phyloP scores from a whole-genome alignment of 2,329 filamentous ascomycete genomes.

The Aspergillus uvarum region DNA sequence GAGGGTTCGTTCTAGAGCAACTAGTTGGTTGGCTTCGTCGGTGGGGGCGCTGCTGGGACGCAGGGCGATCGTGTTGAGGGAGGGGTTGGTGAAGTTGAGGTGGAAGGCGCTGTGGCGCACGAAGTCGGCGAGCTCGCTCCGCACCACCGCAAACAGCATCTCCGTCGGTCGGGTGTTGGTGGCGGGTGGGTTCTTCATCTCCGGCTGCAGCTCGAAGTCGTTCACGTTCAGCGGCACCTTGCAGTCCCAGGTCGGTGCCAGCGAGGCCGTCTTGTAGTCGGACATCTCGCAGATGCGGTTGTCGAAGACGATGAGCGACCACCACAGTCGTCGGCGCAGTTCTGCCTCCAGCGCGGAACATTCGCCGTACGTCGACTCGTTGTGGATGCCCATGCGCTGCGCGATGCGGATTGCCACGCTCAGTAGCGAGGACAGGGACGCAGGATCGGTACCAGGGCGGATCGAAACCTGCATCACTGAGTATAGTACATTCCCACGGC shows the following conservation, averaged over 20 bases:
- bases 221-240: slow-evolving; percentile 45
- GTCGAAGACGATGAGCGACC: slow-evolving; percentile 69
- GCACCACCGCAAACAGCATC: slow-evolving; percentile 45
- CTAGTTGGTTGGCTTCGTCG: slow-evolving; percentile 29
- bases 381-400: slow-evolving; percentile 67
- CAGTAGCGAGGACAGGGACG: slow-evolving; percentile 59
- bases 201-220: slow-evolving; percentile 41
- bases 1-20: slow-evolving; percentile 41
- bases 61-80: slow-evolving; percentile 32
- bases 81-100: slow-evolving; percentile 49
- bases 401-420: slow-evolving; percentile 67
- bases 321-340: slow-evolving; percentile 71
- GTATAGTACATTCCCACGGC: slow-evolving; percentile 25
- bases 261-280: slow-evolving; percentile 43
- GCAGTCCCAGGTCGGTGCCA: slow-evolving; percentile 49
- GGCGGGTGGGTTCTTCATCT: slow-evolving; percentile 40
- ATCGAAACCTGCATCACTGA: slow-evolving; percentile 51
- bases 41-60: neutral
- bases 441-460: slow-evolving; percentile 60
- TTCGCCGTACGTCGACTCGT: slow-evolving; percentile 54
- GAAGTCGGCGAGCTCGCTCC: slow-evolving; percentile 45
- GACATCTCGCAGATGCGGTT: slow-evolving; percentile 67
- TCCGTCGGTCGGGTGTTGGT: slow-evolving; percentile 38
- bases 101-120: slow-evolving; percentile 42
- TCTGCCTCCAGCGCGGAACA: slow-evolving; percentile 60